Base-by-base conservation (phyloP, 2,329 filamentous ascomycete species). In the Ophiobolus disseminans region DNA sequence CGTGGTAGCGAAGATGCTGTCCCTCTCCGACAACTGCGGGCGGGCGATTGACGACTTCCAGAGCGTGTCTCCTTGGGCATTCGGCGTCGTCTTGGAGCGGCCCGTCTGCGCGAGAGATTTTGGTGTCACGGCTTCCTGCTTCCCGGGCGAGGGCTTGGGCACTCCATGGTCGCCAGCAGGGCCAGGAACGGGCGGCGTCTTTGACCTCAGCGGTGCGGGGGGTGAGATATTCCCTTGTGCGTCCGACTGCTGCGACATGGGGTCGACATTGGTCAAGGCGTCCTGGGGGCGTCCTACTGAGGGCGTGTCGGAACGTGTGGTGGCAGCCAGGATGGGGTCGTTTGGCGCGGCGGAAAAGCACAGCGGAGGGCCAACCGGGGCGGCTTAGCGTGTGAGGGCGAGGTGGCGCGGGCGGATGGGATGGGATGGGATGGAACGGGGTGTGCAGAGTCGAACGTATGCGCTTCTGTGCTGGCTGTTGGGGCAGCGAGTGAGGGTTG, bases 1-100 rank as follows among this genome's bases (percentile, higher is more conserved):
- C 57, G 83, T 82, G 25, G 83, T 85, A 42, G 83, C 82, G 63
- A 85, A 86, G 66, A 86, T 86, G 69, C 80, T 83, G 68, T 86
- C 83, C 60, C 83, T 74, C 69, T 86, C 83, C 20, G 82, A 83
- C 55, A 86, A 74, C 70, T 82, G 82, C 38, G 82, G 81, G 22
- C 63, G 67, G 52, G 75, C 71, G 48, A 65, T 67, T 14, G 70
- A 66, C 35, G 68, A 60, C 45, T 66, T 66, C 69, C 69, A 75
- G 31, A 74, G 65, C 19, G 30, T 53, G 32, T 59, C 58, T 30
- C 72, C 68, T 14, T 66, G 58, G 23, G 59, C 65, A 43, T 66
- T 58, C 21, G 73, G 71, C 14, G 65, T 68, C 14, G 73, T 75
- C 54, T 65, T 70, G 48, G 73, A 73, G 48, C 73, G 68, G 58